These are phyloP conservation scores for Fraxinus dipetala DNA, from an alignment of 305 asterid species.

Conservation along the genomic window DNA sequence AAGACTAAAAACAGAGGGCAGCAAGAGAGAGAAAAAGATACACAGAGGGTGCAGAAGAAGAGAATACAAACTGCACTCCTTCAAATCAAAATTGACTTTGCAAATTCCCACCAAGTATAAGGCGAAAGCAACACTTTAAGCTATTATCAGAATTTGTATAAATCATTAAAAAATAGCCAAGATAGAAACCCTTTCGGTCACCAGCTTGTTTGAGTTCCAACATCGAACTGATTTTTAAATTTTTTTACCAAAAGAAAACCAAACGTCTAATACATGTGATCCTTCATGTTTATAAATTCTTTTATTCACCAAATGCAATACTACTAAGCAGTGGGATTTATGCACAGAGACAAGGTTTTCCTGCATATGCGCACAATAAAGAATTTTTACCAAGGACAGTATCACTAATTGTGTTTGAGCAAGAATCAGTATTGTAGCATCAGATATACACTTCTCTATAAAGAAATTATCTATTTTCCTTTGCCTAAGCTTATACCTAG, in stretches of 20 bases:
- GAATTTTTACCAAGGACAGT: not conserved
- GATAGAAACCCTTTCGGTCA: not conserved
- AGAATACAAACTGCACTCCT: not conserved
- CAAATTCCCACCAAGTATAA: not conserved
- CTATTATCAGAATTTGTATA: not conserved
- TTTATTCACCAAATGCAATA: not conserved
- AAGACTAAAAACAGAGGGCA: not conserved
- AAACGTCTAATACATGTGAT: not conserved
- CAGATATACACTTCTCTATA: not conserved
- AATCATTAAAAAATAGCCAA: not conserved
- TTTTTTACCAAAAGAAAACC: not conserved
- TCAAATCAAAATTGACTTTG: not conserved
- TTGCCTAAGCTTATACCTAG: not conserved
- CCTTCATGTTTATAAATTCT: not conserved
- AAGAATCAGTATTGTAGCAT: not conserved
- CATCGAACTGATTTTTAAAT: not conserved
- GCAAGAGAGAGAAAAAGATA: not conserved
- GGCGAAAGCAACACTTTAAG: not conserved
- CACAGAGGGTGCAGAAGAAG: not conserved
- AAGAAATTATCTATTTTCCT: not conserved
- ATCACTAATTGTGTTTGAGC: not conserved
- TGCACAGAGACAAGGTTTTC: not conserved
- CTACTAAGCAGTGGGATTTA: not conserved
- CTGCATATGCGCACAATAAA: not conserved
- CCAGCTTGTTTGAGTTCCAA: not conserved